Percentiles rank a stretch among this genome's conserved stretches.
These are phyloP conservation scores for Aspergillus pseudoglaucus DNA, from an alignment of 2,329 filamentous ascomycete genomes.

Conservation along the genomic window DNA sequence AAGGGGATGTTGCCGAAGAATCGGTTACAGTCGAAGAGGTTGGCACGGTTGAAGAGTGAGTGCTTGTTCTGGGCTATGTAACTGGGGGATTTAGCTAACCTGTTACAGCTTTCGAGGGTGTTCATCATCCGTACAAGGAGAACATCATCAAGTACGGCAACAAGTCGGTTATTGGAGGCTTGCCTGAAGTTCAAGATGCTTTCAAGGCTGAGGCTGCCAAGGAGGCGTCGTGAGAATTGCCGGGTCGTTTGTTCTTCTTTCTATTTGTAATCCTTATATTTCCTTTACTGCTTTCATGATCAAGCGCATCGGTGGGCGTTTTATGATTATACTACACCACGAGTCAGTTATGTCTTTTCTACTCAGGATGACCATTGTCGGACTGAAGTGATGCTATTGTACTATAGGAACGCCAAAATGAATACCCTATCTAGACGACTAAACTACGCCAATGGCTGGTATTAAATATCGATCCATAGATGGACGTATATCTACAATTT, in stretches of 20 bases:
- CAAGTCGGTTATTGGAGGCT: constrained; percentile 34
- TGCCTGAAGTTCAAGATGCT: constrained; percentile 31
- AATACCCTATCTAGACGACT: constrained; percentile 12
- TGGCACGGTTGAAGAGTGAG: constrained; percentile 75
- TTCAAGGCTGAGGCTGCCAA: constrained; percentile 28
- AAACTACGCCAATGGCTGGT: neutral
- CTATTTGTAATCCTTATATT: constrained; percentile 6
- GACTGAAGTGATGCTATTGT: constrained; percentile 4
- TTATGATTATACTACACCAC: constrained; percentile 7
- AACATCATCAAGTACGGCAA: constrained; percentile 73
- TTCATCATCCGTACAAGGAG: constrained; percentile 80
- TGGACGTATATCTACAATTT: constrained; percentile 21
- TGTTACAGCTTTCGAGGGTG: constrained; percentile 73
- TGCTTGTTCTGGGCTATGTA: constrained; percentile 8
- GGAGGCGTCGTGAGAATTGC: constrained; percentile 16
- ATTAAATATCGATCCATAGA: neutral
- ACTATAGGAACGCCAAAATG: constrained; percentile 3
- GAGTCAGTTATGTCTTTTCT: neutral
- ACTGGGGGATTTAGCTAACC: constrained; percentile 7
- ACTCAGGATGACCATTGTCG: neutral
- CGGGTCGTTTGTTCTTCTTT: constrained; percentile 3
- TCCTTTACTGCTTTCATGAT: constrained; percentile 19
- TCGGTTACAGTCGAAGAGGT: constrained; percentile 74
- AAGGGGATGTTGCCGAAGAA: constrained; percentile 99
- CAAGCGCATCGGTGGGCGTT: constrained; percentile 38